Evolutionary conservation across 2,329 filamentous ascomycete species (phyloP), one percentile per base, ranked within the genome.

Genomic region (Aspergillus pseudonomiae): DNA sequence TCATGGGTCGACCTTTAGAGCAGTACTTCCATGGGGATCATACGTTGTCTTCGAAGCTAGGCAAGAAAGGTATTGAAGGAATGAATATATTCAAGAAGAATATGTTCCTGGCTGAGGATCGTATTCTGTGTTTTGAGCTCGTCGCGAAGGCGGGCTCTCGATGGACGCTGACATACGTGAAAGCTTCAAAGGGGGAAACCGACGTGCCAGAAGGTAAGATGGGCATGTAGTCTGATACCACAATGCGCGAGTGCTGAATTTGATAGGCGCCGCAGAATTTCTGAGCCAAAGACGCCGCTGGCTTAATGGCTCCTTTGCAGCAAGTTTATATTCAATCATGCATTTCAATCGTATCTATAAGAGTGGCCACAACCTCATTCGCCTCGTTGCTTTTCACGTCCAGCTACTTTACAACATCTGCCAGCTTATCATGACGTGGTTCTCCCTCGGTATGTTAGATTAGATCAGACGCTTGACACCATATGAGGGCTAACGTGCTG

Each of bases 61-160:
- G 94, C 72, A 96, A 97, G 84, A 99, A 99, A 87, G 95, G 95
- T 88, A 98, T 99, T 71, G 95, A 99, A 77, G 94, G 94, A 73
- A 98, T 98, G 95, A 98, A 98, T 83, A 98, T 99, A 79, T 99
- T 99, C 91, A 98, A 98, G 85, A 98, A 98, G 89, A 99, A 99
- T 88, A 98, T 99, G 95, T 99, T 98, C 86, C 94, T 99, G 88
- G 95, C 95, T 80, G 95, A 99, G 83, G 95, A 99, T 89, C 93
- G 95, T 88, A 99, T 99, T 84, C 88, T 99, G 57, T 99, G 95
- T 85, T 99, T 98, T 86, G 95, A 99, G 80, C 84, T 99, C 77
- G 95, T 99, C 69, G 95, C 95, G 76, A 99, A 99, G 84, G 94
- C 95, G 60, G 95, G 95, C 68, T 96, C 94, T 71, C 99, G 98